Conservation (phyloP, 129 eudicot species). For the Lactuca sativa region DNA sequence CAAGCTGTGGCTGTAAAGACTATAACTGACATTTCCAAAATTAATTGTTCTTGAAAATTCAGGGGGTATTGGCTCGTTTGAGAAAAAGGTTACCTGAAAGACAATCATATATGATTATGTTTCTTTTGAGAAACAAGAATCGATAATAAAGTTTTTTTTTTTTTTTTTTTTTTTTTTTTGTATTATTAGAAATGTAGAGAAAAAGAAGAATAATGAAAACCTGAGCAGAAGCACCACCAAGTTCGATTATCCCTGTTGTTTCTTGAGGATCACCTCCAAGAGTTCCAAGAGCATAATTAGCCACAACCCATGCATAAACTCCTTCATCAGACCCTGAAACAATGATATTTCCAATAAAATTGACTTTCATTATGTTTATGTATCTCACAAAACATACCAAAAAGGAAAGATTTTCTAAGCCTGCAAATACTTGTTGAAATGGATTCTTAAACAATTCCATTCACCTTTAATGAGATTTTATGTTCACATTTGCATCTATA, state of each 20-base stretch:
- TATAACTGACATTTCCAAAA: conserved; percentile 76
- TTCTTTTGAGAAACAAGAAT: conserved; percentile 7
- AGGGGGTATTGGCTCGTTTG: conserved; percentile 74
- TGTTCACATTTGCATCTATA: too few relatives aligned
- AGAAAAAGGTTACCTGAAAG: conserved; percentile 82
- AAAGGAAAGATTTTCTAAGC: background rate
- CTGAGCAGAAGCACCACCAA: conserved; percentile 99
- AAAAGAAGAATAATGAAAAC: conserved; percentile 35
- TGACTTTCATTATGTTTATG: background rate
- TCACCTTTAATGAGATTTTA: too few relatives aligned
- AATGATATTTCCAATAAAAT: background rate
- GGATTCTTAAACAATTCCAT: background rate
- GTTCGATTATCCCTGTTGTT: conserved; percentile 96
- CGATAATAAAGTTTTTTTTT: too few relatives aligned
- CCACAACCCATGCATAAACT: conserved; percentile 97
- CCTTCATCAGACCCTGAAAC: conserved; percentile 90
- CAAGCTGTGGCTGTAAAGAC: conserved; percentile 92
- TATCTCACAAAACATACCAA: conserved; percentile 17
- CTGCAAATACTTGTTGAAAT: background rate
- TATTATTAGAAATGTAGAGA: background rate
- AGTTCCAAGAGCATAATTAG: conserved; percentile 95
- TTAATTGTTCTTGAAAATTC: conserved; percentile 63
- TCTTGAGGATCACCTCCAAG: conserved; percentile 83
- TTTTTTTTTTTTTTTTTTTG: too few relatives aligned
- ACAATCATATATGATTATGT: conserved; percentile 16